Conservation (phyloP, 495 filamentous ascomycete genomes). For the Talaromyces proteolyticus region DNA sequence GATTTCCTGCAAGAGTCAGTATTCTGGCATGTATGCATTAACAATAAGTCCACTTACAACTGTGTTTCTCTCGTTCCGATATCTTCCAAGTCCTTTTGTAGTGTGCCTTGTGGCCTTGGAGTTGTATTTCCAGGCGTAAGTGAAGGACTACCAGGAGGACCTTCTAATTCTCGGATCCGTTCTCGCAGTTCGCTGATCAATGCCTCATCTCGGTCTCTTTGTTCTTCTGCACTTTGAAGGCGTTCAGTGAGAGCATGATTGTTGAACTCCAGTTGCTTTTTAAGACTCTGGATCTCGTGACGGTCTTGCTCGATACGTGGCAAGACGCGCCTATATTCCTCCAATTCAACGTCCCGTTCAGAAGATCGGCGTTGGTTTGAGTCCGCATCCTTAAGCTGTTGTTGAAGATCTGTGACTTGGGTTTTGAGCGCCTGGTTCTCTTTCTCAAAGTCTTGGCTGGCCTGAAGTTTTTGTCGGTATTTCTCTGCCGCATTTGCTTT, state of each 20-base stretch:
- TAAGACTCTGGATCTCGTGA: conserved; percentile 50
- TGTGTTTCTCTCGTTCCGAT: conserved; percentile 37
- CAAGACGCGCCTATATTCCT: conserved; percentile 52
- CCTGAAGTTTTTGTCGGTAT: conserved; percentile 68
- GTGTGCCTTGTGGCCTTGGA: conserved; percentile 33
- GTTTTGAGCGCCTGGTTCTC: conserved; percentile 62
- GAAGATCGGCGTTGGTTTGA: conserved; percentile 36
- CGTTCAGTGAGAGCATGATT: conserved; percentile 50
- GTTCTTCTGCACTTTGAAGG: conserved; percentile 46
- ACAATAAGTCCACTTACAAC: conserved; percentile 18
- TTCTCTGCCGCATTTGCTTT: conserved; percentile 74
- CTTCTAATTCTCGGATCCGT: conserved; percentile 44
- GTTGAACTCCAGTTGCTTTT: conserved; percentile 53
- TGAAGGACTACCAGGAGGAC: conserved; percentile 34
- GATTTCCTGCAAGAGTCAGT: conserved; percentile 29
- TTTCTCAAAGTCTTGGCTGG: conserved; percentile 63
- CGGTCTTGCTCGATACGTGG: conserved; percentile 57
- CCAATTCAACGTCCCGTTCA: conserved; percentile 48
- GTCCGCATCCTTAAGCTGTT: conserved; percentile 51
- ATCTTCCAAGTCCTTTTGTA: conserved; percentile 41
- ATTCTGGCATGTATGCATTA: neutral
- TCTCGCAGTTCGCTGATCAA: conserved; percentile 49
- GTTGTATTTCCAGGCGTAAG: conserved; percentile 31
- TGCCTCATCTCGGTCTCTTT: conserved; percentile 49
- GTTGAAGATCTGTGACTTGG: conserved; percentile 49